phyloP scores from a whole-genome alignment of 2,329 filamentous ascomycete species.

The Colletotrichum sp. region DNA sequence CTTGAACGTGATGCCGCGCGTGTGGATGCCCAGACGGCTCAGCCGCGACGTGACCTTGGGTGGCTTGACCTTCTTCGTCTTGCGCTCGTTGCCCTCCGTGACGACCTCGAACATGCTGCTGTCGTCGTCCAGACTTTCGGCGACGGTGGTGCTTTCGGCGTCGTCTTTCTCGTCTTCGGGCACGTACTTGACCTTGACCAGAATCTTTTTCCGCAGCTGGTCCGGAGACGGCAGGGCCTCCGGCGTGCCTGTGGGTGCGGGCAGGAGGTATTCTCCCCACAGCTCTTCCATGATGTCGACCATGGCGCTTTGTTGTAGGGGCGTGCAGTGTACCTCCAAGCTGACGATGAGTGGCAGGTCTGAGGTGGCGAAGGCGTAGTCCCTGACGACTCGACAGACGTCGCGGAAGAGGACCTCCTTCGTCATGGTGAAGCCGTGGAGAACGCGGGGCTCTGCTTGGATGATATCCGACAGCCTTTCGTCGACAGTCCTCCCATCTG shows the following conservation, averaged over 20 bases:
- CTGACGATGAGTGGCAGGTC: conserved; percentile 90
- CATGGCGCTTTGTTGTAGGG: conserved; percentile 87
- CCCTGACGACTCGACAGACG: conserved; percentile 80
- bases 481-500: neutral
- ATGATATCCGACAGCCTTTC: conserved; percentile 34
- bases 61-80: conserved; percentile 42
- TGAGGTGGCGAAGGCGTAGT: conserved; percentile 76
- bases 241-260: conserved; percentile 53
- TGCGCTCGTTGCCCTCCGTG: neutral
- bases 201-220: conserved; percentile 77
- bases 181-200: conserved; percentile 81
- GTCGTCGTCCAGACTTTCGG: conserved; percentile 47
- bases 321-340: conserved; percentile 85
- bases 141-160: conserved; percentile 30
- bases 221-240: conserved; percentile 69
- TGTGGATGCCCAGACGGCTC: conserved; percentile 81
- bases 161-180: conserved; percentile 45
- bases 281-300: conserved; percentile 88
- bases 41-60: conserved; percentile 75
- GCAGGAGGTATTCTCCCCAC: conserved; percentile 76
- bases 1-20: conserved; percentile 82
- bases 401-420: conserved; percentile 86
- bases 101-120: neutral
- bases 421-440: conserved; percentile 91
- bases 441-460: conserved; percentile 71